These are phyloP conservation scores for Glaciozyma antarctica DNA, from an alignment of 768 basidiomycete species.

Conservation along the genomic window DNA sequence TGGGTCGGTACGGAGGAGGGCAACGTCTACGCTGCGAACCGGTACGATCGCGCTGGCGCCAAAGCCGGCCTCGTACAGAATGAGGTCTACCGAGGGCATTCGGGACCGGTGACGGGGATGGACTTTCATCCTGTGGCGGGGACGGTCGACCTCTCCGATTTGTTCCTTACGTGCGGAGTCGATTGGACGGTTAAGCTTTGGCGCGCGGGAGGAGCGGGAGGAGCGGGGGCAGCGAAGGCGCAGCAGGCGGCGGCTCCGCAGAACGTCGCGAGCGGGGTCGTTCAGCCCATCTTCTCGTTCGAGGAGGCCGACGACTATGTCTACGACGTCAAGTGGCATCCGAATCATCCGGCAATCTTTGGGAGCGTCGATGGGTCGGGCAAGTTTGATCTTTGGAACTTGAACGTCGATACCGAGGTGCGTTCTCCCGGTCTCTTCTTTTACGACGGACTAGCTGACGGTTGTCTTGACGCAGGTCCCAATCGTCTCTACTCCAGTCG, in stretches of 20 bases:
- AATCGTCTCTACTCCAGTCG: conserved; percentile 72
- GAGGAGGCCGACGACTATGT: conserved; percentile 98
- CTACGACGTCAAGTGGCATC: conserved; percentile 98
- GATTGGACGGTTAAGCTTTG: conserved; percentile 99
- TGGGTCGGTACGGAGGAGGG: conserved; percentile 99
- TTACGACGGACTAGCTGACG: background rate
- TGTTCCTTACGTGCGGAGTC: conserved; percentile 84
- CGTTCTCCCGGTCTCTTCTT: conserved; percentile 36
- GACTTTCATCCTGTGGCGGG: conserved; percentile 89
- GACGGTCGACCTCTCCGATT: conserved; percentile 85
- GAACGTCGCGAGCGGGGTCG: conserved; percentile 20
- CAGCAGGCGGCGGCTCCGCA: background rate
- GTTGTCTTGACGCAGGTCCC: conserved; percentile 56
- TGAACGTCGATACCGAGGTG: conserved; percentile 95
- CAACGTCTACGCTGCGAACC: conserved; percentile 88
- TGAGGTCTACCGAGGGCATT: conserved; percentile 85
- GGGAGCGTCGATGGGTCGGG: conserved; percentile 90
- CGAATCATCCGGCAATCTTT: conserved; percentile 85
- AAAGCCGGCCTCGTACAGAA: conserved; percentile 91
- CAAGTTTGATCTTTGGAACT: conserved; percentile 93
- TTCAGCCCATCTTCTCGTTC: conserved; percentile 81
- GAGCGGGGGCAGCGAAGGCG: background rate
- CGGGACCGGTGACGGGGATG: conserved; percentile 86
- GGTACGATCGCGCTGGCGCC: conserved; percentile 90
- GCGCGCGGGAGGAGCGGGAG: conserved; percentile 42